Conservation (phyloP, 1,139 yeast genomes). For the Yamadazyma conglobata region DNA sequence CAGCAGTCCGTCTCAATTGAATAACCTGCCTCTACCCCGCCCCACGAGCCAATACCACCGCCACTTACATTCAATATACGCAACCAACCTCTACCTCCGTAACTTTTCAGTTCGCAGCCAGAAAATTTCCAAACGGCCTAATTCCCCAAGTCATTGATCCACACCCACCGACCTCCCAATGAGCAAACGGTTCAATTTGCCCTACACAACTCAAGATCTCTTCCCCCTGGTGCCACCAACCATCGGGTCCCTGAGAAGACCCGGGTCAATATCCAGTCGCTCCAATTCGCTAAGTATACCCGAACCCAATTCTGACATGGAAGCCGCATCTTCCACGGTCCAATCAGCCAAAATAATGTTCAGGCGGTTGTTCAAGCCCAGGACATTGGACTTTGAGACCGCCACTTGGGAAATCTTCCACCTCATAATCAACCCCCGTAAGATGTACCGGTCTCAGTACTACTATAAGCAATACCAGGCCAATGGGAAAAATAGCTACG, state of each 20-base stretch:
- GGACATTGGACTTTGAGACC: slow-evolving; percentile 84
- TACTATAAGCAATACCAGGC: slow-evolving; percentile 51
- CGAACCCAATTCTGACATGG: slow-evolving; percentile 2
- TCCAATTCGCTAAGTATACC: slow-evolving; percentile 17
- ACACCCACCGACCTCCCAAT: too few species aligned
- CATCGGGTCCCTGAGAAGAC: slow-evolving; percentile 15
- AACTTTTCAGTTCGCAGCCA: too few species aligned
- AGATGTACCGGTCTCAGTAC: slow-evolving; percentile 77
- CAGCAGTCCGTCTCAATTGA: too few species aligned
- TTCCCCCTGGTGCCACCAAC: slow-evolving; percentile 24
- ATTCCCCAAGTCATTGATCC: too few species aligned
- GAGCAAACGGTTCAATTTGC: slow-evolving; percentile 32
- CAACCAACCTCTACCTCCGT: too few species aligned
- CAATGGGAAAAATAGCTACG: slow-evolving; percentile 46
- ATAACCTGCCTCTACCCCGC: too few species aligned
- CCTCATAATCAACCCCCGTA: slow-evolving; percentile 68
- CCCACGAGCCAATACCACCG: too few species aligned
- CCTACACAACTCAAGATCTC: slow-evolving; percentile 38
- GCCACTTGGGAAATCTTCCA: slow-evolving; percentile 89
- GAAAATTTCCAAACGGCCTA: too few species aligned
- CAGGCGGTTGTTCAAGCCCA: slow-evolving; percentile 60
- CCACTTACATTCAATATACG: too few species aligned
- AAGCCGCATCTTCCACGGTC: slow-evolving; percentile 3
- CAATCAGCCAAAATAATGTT: slow-evolving; percentile 27
- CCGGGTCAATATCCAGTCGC: slow-evolving; percentile 21